Evolutionary conservation across 306 rosid genomes (phyloP).

Genomic region (Amphicarpaea edgeworthii): DNA sequence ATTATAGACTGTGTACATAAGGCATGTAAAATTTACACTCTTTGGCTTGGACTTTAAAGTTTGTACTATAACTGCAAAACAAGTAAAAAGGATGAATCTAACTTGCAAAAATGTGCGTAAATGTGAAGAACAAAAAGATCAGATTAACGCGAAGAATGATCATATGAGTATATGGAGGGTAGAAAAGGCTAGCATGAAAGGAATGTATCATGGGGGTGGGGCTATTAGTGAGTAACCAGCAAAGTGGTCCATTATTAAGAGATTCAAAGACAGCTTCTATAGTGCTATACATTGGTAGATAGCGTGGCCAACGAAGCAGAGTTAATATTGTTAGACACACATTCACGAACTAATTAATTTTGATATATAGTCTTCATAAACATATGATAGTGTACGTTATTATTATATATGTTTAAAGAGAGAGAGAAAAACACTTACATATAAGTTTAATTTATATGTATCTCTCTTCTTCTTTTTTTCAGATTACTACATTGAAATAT

Average conservation of each 20-base stretch:
- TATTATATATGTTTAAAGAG: not conserved
- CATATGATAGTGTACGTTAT: too few relatives aligned
- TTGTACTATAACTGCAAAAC: conserved; percentile 1
- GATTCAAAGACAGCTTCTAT: conserved; percentile 28
- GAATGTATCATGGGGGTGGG: conserved; percentile 51
- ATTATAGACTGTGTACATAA: too few relatives aligned
- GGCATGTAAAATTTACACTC: too few relatives aligned
- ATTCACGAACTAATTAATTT: not conserved
- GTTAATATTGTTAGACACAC: conserved; percentile 38
- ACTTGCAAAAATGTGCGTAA: not conserved
- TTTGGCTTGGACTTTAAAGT: not conserved
- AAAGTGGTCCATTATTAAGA: conserved; percentile 59
- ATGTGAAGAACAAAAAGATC: not conserved
- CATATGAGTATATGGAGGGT: not conserved
- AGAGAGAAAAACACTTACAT: not conserved
- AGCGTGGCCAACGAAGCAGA: conserved; percentile 57
- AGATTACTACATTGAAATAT: not conserved
- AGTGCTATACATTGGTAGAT: conserved; percentile 18
- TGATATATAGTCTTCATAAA: too few relatives aligned
- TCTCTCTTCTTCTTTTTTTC: not conserved
- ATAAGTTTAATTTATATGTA: not conserved
- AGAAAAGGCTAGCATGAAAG: conserved; percentile 55
- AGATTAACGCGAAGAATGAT: conserved; percentile 9
- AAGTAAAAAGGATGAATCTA: conserved; percentile 26
- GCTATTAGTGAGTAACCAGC: conserved; percentile 21